phyloP scores from a whole-genome alignment of 106 monocot genomes.

The Acanthochlamys bracteata region DNA sequence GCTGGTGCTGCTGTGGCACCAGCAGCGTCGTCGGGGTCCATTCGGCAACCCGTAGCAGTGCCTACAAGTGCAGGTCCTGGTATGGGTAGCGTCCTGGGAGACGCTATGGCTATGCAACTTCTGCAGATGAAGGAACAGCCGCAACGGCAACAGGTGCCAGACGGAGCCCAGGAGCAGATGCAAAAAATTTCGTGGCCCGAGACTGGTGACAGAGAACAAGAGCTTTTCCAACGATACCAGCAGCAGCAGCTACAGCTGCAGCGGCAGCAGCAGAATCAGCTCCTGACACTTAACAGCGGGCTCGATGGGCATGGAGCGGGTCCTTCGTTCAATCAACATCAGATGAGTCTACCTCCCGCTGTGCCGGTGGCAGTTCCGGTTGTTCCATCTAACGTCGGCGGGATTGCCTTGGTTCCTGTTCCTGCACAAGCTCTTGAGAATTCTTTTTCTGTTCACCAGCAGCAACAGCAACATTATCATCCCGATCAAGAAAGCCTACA shows the following conservation, averaged over 20 bases:
- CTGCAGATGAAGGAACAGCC: neutral
- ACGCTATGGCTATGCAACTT: neutral
- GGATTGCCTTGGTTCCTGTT: neutral
- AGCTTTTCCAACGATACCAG: slow-evolving; percentile 10
- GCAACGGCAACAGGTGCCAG: slow-evolving; percentile 3
- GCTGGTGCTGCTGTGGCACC: neutral
- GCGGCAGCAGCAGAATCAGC: neutral
- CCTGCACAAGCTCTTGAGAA: slow-evolving; percentile 1
- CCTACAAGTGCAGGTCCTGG: neutral
- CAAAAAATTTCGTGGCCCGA: neutral
- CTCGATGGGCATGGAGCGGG: neutral
- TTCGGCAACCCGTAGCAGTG: slow-evolving; percentile 3
- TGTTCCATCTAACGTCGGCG: neutral
- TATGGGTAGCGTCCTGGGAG: neutral
- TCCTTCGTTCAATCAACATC: neutral
- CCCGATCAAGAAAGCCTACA: too few species aligned
- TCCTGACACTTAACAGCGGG: neutral
- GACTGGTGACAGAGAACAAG: slow-evolving; percentile 18
- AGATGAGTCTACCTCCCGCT: too few species aligned
- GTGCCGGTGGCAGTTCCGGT: neutral
- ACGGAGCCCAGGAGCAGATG: neutral
- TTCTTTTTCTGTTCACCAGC: neutral
- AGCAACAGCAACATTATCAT: neutral
- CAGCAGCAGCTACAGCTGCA: slow-evolving; percentile 15
- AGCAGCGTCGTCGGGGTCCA: neutral